Base-by-base conservation (phyloP, 2,329 filamentous ascomycete genomes). In the Grosmannia penicillata region DNA sequence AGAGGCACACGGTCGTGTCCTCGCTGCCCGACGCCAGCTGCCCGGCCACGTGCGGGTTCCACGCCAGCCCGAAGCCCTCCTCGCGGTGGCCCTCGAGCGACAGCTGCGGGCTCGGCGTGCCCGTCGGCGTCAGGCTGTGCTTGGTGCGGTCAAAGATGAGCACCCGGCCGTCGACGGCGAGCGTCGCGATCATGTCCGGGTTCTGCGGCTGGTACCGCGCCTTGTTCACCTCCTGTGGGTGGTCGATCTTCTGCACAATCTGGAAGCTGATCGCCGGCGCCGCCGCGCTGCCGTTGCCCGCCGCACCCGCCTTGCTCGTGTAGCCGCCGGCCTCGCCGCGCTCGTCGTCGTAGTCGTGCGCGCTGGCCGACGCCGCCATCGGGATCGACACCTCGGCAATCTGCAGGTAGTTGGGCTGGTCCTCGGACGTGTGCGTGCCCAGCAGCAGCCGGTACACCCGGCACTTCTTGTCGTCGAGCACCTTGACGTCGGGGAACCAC, bases 121-220 rank as follows among this genome's bases (percentile, higher is more conserved):
- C 79, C 21, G 78, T 72, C 8, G 89, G 86, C 45, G 78, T 66
- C 40, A 79, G 75, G 35, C 80, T 79, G 56, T 96, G 89, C 68
- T 95, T 96, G 38, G 89, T 93, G 48, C 89, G 79, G 62, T 98
- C 91, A 62, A 93, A 98, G 48, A 98, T 77, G 56, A 96, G 76
- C 30, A 95, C 82, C 48, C 77, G 80, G 45, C 84, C 82, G 56
- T 95, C 83, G 8, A 84, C 75, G 47, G 84, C 86, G 61, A 95
- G 78, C 0, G 91, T 95, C 4, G 91, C 91, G 51, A 98, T 93
- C 41, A 98, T 78, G 52, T 98, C 86, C 6, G 89, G 86, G 53
- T 98, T 98, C 57, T 96, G 89, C 11, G 91, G 91, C 60, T 95
- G 87, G 56, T 96, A 96, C 48, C 91, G 79, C 14, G 91, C 93